Base-by-base conservation (phyloP, 1,284 basidiomycete species). In the Pseudozyma sp. region DNA sequence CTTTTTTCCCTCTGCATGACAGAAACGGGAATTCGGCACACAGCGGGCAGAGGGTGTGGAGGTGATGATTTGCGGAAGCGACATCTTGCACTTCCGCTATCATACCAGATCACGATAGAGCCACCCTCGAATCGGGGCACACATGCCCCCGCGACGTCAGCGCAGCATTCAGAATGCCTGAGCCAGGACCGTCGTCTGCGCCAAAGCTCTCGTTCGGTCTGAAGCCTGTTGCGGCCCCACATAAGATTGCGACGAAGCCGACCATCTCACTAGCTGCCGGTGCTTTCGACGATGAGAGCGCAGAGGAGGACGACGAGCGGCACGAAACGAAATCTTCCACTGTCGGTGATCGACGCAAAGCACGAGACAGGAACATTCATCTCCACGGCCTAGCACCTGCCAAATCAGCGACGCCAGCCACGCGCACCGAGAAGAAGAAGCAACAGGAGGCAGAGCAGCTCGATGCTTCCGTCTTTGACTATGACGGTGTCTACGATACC, bases 401-500 rank as follows among this genome's bases (percentile, higher is more conserved):
- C 16, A 72, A 67, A 39, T 49, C 50, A 11, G 60, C 68, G 14
- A 56, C 74, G 13, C 81, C 80, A 16, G 55, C 73, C 14, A 77
- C 78, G 4, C 69, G 67, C 33, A 61, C 56, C 17, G 75, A 71
- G 44, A 69, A 54, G 47, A 70, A 64, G 50, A 74, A 68, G 51
- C 72, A 77, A 33, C 68, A 69, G 44, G 89, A 90, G 68, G 94
- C 94, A 81, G 89, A 90, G 86, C 87, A 88, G 71, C 86, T 94
- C 4, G 97, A 99, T 81, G 85, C 88, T 46, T 92, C 90, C 4
- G 92, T 97, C 9, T 99, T 92, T 84, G 91, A 97, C 85, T 99
- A 99, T 81, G 97, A 99, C 82, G 92, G 93, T 82, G 91, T 98
- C 7, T 99, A 92, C 89, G 97, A 99, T 80, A 89, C 89, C 75